A percentile compares a stretch with the other conserved stretches of the same genome.
Evolutionary conservation across 2,329 filamentous ascomycete species (phyloP).

Genomic region (Diaporthe sp.): DNA sequence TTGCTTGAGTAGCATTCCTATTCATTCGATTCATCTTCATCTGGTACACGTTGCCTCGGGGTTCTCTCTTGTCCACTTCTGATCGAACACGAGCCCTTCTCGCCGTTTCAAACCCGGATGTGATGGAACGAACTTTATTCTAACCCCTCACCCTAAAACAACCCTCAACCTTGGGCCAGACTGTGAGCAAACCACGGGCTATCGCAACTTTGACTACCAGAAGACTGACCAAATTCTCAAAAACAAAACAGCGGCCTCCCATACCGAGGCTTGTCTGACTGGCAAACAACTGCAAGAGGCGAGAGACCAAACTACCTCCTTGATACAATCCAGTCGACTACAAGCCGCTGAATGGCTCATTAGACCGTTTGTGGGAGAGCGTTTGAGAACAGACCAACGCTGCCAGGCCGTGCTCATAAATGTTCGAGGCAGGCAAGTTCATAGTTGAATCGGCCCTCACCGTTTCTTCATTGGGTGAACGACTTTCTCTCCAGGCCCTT

Average conservation of each 20-base stretch:
- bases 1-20: neutral
- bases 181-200: neutral
- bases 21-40: neutral
- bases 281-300: neutral
- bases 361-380: too few relatives aligned
- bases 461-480: constrained; percentile 42
- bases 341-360: neutral
- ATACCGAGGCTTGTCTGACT: neutral
- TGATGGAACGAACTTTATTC: neutral
- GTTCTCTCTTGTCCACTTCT: neutral
- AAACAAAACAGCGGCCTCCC: neutral
- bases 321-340: too few relatives aligned
- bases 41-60: neutral
- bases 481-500: constrained; percentile 49
- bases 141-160: neutral
- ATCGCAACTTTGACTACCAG: neutral
- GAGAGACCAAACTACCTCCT: neutral
- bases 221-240: neutral
- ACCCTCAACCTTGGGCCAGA: neutral
- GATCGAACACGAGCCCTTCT: neutral
- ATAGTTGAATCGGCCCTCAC: neutral
- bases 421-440: too few relatives aligned
- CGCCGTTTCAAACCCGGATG: neutral
- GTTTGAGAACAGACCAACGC: neutral
- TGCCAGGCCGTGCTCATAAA: too few relatives aligned